These are phyloP conservation scores for Penicillium griseofulvum DNA, from an alignment of 2,329 filamentous ascomycete genomes.

Conservation along the genomic window DNA sequence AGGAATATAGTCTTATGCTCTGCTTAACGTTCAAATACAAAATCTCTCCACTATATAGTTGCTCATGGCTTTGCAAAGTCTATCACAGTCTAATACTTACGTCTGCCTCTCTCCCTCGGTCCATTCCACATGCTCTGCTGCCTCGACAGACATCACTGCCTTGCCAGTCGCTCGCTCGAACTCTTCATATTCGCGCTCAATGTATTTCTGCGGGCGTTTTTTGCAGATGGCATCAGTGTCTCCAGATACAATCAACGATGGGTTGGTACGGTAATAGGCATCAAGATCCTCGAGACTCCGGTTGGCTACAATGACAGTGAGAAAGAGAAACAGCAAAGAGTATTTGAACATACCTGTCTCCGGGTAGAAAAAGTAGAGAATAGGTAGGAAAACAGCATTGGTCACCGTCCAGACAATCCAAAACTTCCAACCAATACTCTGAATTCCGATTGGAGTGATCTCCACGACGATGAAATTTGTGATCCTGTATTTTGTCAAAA, in stretches of 20 bases:
- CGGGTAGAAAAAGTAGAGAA: slow-evolving; percentile 4
- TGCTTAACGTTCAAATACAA: no score
- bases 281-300: slow-evolving; percentile 31
- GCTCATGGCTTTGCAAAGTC: background rate
- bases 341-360: slow-evolving; percentile 15
- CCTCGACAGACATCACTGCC: background rate
- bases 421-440: slow-evolving; percentile 13
- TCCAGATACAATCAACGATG: slow-evolving; percentile 45
- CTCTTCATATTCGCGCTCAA: slow-evolving; percentile 45
- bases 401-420: slow-evolving; percentile 10
- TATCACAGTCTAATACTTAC: background rate
- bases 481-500: slow-evolving; percentile 12
- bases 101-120: background rate
- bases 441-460: slow-evolving; percentile 16
- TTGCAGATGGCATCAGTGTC: slow-evolving; percentile 48
- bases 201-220: slow-evolving; percentile 47
- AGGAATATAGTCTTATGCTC: no score
- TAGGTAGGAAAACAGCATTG: slow-evolving; percentile 2
- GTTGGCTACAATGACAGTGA: slow-evolving; percentile 8
- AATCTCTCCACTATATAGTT: background rate
- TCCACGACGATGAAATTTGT: slow-evolving; percentile 15
- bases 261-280: slow-evolving; percentile 34
- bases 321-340: background rate
- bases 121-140: background rate
- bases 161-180: slow-evolving; percentile 10